A percentile compares a stretch with the other conserved stretches of the same genome.
phyloP scores from a whole-genome alignment of 345 rosid species.

The Camelina hispida region DNA sequence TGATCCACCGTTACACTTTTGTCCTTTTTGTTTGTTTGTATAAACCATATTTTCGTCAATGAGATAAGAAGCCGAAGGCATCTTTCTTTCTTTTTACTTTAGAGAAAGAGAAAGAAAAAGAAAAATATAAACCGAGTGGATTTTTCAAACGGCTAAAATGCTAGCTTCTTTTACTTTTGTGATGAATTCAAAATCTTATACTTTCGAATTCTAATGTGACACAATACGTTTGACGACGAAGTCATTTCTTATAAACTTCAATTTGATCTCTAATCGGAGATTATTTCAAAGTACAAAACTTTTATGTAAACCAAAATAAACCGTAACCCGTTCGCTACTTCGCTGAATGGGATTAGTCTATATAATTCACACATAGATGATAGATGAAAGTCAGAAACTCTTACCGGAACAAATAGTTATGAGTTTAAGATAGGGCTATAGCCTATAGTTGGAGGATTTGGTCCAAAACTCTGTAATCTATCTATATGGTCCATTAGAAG shows the following conservation, averaged over 20 bases:
- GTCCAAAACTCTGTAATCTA: neutral
- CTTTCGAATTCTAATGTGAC: neutral
- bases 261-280: neutral
- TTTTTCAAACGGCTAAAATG: too few species aligned
- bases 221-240: conserved; percentile 1
- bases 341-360: neutral
- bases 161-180: neutral
- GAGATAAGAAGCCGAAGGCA: conserved; percentile 45
- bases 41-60: conserved; percentile 30
- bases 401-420: neutral
- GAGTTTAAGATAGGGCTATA: neutral
- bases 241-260: neutral
- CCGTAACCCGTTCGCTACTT: neutral
- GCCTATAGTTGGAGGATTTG: conserved; percentile 5
- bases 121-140: too few species aligned
- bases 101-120: neutral
- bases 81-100: neutral
- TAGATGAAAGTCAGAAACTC: neutral
- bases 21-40: conserved; percentile 35
- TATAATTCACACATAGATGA: neutral
- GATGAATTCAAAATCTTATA: conserved; percentile 3
- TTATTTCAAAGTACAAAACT: neutral
- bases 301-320: conserved; percentile 14
- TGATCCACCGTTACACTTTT: conserved; percentile 41
- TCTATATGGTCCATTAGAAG: conserved; percentile 5